These are phyloP conservation scores for Acrocalymma vagum DNA, from an alignment of 2,329 filamentous ascomycete genomes.

Conservation along the genomic window DNA sequence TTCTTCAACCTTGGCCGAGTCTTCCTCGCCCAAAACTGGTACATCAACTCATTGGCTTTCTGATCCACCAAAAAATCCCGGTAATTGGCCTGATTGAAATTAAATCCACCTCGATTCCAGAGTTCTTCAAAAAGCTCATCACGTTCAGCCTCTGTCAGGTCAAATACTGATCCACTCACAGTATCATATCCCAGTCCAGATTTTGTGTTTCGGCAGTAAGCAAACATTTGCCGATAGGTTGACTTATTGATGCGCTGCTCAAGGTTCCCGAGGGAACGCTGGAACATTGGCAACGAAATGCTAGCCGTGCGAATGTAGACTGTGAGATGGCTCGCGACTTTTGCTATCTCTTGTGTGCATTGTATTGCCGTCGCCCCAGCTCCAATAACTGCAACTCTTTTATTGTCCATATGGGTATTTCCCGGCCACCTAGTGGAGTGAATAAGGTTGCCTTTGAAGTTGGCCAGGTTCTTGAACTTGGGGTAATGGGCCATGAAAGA, in stretches of 20 bases:
- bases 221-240: too few species aligned
- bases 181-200: too few species aligned
- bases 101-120: neutral
- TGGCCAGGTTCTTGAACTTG: conserved; percentile 52
- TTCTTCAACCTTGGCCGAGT: conserved; percentile 59
- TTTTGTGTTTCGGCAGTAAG: too few species aligned
- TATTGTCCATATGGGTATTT: too few species aligned
- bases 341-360: conserved; percentile 54
- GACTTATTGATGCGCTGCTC: too few species aligned
- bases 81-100: neutral
- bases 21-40: conserved; percentile 57
- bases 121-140: neutral
- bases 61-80: neutral
- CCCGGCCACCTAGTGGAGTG: conserved; percentile 58
- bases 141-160: neutral
- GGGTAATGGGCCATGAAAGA: conserved; percentile 50
- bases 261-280: too few species aligned
- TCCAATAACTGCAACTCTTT: conserved; percentile 55
- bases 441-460: conserved; percentile 53
- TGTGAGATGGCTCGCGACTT: too few species aligned
- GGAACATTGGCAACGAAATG: conserved; percentile 56
- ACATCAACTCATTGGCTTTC: conserved; percentile 43
- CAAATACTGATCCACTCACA: too few species aligned
- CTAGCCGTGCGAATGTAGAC: conserved; percentile 57
- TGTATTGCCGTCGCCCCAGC: conserved; percentile 56